phyloP scores from a whole-genome alignment of 2,329 filamentous ascomycete genomes.

The Mariannaea elegans region DNA sequence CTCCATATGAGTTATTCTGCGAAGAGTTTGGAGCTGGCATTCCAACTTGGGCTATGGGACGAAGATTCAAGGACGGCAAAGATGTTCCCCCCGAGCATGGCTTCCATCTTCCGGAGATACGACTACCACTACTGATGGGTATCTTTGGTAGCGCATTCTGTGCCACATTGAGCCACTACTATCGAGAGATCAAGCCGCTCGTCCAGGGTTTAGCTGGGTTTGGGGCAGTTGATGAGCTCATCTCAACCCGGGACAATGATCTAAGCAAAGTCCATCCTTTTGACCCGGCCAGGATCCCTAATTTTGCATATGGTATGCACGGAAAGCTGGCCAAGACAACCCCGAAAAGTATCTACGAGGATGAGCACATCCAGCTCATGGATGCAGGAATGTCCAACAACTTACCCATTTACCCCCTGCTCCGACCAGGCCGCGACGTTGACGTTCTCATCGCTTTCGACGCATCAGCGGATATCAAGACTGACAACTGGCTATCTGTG shows the following conservation, averaged over 20 bases:
- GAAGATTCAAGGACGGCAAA: slow-evolving; percentile 77
- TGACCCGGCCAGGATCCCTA: slow-evolving; percentile 89
- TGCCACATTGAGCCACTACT: slow-evolving; percentile 94
- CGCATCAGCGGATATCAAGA: slow-evolving; percentile 89
- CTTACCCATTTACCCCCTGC: slow-evolving; percentile 91
- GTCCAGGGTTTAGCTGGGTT: slow-evolving; percentile 80
- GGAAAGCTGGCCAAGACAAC: slow-evolving; percentile 77
- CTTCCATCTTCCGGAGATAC: slow-evolving; percentile 81
- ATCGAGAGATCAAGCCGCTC: slow-evolving; percentile 88
- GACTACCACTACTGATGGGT: slow-evolving; percentile 85
- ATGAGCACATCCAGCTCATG: slow-evolving; percentile 83
- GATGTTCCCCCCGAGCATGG: slow-evolving; percentile 65
- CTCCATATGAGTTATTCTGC: slow-evolving; percentile 94
- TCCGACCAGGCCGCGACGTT: slow-evolving; percentile 86
- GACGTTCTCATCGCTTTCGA: slow-evolving; percentile 95
- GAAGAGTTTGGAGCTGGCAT: slow-evolving; percentile 93
- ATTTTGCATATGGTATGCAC: slow-evolving; percentile 86
- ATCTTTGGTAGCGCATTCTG: slow-evolving; percentile 98
- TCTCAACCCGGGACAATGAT: slow-evolving; percentile 83
- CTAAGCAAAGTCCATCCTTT: slow-evolving; percentile 94
- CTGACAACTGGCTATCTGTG: slow-evolving; percentile 95
- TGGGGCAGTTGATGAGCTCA: slow-evolving; percentile 79
- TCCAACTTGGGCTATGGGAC: slow-evolving; percentile 91
- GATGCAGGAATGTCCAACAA: slow-evolving; percentile 99
- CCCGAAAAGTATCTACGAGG: slow-evolving; percentile 78